Evolutionary conservation across 2,329 filamentous ascomycete species (phyloP).

Genomic region (Beauveria sp.): DNA sequence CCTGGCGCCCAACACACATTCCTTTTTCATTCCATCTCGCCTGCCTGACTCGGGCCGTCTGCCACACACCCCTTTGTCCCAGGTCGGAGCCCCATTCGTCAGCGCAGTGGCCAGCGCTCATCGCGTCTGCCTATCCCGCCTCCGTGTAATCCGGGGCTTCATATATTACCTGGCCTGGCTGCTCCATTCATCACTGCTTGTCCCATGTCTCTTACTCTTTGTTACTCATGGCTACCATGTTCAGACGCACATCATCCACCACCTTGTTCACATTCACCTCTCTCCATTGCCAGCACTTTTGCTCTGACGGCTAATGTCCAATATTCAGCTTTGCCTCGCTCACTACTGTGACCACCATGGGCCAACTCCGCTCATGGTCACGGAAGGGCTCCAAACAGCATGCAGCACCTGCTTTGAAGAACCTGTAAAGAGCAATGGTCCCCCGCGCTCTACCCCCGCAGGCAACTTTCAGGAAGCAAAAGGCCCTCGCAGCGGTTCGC

Average conservation of each 20-base stretch:
- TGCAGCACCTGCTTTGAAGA: slow-evolving; percentile 52
- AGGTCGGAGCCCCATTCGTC: slow-evolving; percentile 3
- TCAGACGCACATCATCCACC: slow-evolving; percentile 9
- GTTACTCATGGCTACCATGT: neutral
- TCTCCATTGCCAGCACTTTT: neutral
- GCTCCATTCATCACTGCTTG: neutral
- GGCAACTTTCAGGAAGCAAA: slow-evolving; percentile 33
- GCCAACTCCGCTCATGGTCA: slow-evolving; percentile 62
- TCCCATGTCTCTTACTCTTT: neutral
- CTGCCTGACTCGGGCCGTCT: slow-evolving; percentile 3
- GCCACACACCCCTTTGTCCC: slow-evolving; percentile 4
- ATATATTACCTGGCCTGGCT: slow-evolving; percentile 1
- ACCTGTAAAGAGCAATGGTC: slow-evolving; percentile 20
- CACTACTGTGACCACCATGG: slow-evolving; percentile 66
- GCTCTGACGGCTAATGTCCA: slow-evolving; percentile 22
- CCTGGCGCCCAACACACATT: slow-evolving; percentile 8
- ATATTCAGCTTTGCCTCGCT: slow-evolving; percentile 57
- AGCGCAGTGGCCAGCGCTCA: neutral
- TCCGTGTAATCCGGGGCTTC: slow-evolving; percentile 4
- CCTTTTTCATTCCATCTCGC: slow-evolving; percentile 2
- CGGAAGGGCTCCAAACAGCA: slow-evolving; percentile 54
- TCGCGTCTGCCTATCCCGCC: neutral
- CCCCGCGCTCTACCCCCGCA: slow-evolving; percentile 34
- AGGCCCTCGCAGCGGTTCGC: slow-evolving; percentile 36
- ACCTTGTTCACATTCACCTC: neutral